Evolutionary conservation across 306 rosid species (phyloP), one percentile per base, ranked within the genome.

Genomic region (Inga laurina): DNA sequence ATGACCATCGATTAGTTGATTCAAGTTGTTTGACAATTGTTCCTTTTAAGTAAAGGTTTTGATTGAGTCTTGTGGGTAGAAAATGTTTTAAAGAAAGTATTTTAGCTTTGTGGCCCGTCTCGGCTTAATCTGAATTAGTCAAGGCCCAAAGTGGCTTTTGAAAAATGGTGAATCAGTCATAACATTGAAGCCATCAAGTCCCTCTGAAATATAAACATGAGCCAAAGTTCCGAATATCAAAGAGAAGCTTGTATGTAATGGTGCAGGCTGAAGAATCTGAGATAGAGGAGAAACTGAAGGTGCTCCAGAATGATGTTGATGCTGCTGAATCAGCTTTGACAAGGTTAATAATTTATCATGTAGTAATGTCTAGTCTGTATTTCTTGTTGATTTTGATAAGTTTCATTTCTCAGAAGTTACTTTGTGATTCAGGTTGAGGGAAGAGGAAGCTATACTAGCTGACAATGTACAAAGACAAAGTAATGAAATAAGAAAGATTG

Each of bases 261-360:
- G 78, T 91, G 83, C 87, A 95, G 99, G 97, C 89, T 46, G 97
- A 93, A 88, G 91, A 89, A 83, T 93, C 88, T 87, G 91, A 85
- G 86, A 32, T 84, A 81, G 92, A 84, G 87, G 90, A 93, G 83
- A 91, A 80, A 88, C 71, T 93, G 78, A 90, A 88, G 86, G 86
- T 43, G 83, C 93, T 93, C 52, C 87, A 72, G 78, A 68, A 54
- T 72, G 98, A 90, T 80, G 81, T 89, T 82, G 82, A 84, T 70
- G 85, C 69, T 49, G 88, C 93, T 74, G 88, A 93, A 27, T 81
- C 75, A 61, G 80, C 82, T 44, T 45, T 91, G 66, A 39, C 75
- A 68, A 89, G 97, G 98, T 95, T 76, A 62, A 43, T 12, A 62
- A 57, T 62, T 79, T 77, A 86, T 75, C 76, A 22, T 83, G 18